Base-by-base conservation (phyloP, 2,329 filamentous ascomycete genomes). In the Penicillium sclerotigenum region DNA sequence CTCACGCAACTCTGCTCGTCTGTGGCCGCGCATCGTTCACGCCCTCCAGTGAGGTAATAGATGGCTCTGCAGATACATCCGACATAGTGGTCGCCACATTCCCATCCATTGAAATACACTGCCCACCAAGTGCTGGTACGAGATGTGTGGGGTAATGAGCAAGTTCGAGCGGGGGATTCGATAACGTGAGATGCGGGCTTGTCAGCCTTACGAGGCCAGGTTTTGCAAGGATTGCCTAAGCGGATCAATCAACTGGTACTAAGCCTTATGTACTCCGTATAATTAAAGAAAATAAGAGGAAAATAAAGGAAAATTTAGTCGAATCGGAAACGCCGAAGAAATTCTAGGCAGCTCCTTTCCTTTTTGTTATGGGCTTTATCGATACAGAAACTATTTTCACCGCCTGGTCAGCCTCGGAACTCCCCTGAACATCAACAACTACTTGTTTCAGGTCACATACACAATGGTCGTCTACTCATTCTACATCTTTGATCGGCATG, bases 401-500 rank as follows among this genome's bases (percentile, higher is more conserved):
- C 64, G 64, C 64, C 64, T 53, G 20, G 34, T 41, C 51, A 22
- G 34, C 31, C 22, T 33, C 29, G 18, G 29, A 51, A 43, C 49
- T 59, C 64, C 58, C 63, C 62, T 64, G 63, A 63, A 62, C 62
- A 63, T 57, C 58, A 58, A 59, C 56, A 52, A 52, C 42, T 34
- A 47, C 51, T 38, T 51, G 29, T 22, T 26, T 34, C 29, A 18
- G 42, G 16, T 42, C 28, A 20, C 11, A 31, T n/a, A 38, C 60
- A 79, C 66, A 71, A 97, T 99, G 94, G 87, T 89, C 59, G 89
- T 97, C 75, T 97, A 95, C 79, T 92, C 91, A 58, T 96, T 99
- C 78, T 96, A 96, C 81, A 97, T 99, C 72, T 99, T 99, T 74
- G 94, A 99, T 79, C 88, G 94, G 64, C 94, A 99, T 77, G 96